Conservation (phyloP, 768 basidiomycete species). For the Lentinula guzmanii region DNA sequence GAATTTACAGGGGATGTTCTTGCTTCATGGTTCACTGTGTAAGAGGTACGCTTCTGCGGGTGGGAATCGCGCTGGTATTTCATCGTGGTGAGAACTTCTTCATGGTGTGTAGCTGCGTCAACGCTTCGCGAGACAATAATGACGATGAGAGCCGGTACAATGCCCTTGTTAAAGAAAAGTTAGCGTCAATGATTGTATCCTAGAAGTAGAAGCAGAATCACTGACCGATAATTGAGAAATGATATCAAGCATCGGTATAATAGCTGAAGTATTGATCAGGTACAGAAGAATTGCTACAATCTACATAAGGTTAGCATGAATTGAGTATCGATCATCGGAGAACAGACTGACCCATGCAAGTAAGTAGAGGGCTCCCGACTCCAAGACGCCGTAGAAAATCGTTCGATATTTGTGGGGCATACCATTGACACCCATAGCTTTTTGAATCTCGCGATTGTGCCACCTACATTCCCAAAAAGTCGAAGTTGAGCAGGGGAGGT, state of each 20-base stretch:
- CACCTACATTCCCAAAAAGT: not conserved
- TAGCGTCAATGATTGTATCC: not conserved
- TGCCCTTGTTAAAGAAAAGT: not conserved
- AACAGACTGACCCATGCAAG: not conserved
- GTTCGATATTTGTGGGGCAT: slow-evolving; percentile 2
- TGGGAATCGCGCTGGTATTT: not conserved
- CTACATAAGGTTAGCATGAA: not conserved
- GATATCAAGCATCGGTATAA: slow-evolving; percentile 2
- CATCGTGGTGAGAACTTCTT: slow-evolving; percentile 3
- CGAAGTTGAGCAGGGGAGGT: not conserved
- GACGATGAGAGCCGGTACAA: slow-evolving; percentile 6
- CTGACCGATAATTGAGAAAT: slow-evolving; percentile 2
- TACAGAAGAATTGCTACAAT: not conserved
- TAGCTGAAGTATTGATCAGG: slow-evolving; percentile 1
- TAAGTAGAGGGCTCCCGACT: not conserved
- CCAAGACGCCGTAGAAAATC: slow-evolving; percentile 1
- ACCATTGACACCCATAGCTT: not conserved
- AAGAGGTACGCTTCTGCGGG: not conserved
- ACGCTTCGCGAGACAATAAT: slow-evolving; percentile 3
- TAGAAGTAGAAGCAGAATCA: not conserved
- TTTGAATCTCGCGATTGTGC: slow-evolving; percentile 3
- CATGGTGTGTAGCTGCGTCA: slow-evolving; percentile 2
- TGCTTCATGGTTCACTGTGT: not conserved
- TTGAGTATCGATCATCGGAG: not conserved
- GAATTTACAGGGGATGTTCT: not conserved